A percentile compares a stretch with the other conserved stretches of the same genome.
These are phyloP conservation scores for Leavenworthia alabamica DNA, from an alignment of 345 rosid genomes.

Conservation along the genomic window DNA sequence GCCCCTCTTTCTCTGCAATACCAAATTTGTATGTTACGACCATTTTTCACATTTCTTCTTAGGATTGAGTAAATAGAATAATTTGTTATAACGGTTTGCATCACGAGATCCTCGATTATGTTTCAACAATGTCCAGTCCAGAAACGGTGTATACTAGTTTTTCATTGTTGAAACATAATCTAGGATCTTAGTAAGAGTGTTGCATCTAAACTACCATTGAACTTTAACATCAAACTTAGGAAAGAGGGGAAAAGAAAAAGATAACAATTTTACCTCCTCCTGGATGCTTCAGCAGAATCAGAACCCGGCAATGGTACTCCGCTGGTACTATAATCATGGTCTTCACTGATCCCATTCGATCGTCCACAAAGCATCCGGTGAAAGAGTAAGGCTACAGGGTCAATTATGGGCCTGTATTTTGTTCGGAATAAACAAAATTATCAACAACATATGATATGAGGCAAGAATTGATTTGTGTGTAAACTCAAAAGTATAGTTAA, in stretches of 20 bases:
- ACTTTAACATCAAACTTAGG: background rate
- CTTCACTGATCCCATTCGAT: slow-evolving; percentile 42
- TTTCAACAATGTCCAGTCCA: background rate
- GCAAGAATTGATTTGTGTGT: background rate
- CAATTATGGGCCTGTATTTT: slow-evolving; percentile 64
- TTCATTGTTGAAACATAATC: background rate
- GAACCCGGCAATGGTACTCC: slow-evolving; percentile 85
- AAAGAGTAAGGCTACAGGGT: slow-evolving; percentile 75
- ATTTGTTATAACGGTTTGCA: slow-evolving; percentile 5
- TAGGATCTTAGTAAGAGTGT: background rate
- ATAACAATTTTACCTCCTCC: slow-evolving; percentile 62
- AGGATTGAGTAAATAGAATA: background rate
- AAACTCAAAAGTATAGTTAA: background rate
- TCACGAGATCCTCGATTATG: background rate
- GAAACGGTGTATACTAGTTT: background rate
- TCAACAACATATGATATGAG: slow-evolving; percentile 7
- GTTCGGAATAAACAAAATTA: background rate
- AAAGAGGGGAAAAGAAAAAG: background rate
- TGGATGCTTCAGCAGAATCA: slow-evolving; percentile 87
- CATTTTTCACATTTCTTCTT: background rate
- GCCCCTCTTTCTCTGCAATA: slow-evolving; percentile 92
- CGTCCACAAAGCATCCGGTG: slow-evolving; percentile 82
- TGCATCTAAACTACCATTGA: slow-evolving; percentile 1
- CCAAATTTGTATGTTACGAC: background rate
- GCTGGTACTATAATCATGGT: slow-evolving; percentile 46